Conservation (phyloP, 2,329 filamentous ascomycete genomes). For the Neurospora crassa region DNA sequence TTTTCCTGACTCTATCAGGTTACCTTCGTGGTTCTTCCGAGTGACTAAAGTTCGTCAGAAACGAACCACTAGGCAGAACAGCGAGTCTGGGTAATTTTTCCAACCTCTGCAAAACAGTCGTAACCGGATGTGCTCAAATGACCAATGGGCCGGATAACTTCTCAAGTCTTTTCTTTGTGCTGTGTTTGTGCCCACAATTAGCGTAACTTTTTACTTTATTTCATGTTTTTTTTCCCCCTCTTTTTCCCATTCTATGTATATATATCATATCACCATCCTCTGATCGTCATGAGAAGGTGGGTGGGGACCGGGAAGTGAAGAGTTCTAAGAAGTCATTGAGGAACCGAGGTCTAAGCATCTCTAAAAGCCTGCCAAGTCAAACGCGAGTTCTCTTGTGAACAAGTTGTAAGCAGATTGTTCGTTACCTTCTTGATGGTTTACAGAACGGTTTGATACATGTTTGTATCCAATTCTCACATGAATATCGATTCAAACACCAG, state of each 20-base stretch:
- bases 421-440: neutral
- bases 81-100: neutral
- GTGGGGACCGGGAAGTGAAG: neutral
- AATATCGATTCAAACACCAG: neutral
- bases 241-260: too few relatives aligned
- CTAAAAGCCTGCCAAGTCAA: neutral
- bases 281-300: neutral
- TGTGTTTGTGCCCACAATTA: neutral
- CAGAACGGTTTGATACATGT: neutral
- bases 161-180: neutral
- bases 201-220: neutral
- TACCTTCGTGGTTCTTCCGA: too few relatives aligned
- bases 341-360: neutral
- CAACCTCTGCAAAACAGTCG: neutral
- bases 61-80: neutral
- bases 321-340: neutral
- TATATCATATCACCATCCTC: neutral
- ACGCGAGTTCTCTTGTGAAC: neutral
- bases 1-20: too few relatives aligned
- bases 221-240: neutral
- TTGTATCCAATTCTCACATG: neutral
- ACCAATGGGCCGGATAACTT: neutral
- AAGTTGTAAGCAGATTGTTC: neutral
- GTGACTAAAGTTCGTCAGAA: neutral
- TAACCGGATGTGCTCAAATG: neutral